Base-by-base conservation (phyloP, 2,329 filamentous ascomycete species). In the Penicillium sp. region DNA sequence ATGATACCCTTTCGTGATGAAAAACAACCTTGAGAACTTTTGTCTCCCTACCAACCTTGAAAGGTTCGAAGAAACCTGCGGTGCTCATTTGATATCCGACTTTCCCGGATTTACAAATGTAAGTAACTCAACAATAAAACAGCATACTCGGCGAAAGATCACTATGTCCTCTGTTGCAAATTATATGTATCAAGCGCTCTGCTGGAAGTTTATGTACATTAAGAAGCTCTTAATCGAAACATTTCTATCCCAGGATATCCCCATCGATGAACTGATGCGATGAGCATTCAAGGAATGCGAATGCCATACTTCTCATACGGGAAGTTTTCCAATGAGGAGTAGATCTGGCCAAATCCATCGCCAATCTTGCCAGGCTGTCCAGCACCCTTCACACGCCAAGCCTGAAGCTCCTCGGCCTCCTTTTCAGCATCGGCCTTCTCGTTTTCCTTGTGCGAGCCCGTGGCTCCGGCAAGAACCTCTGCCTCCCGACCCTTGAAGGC, bases 381-480 rank as follows among this genome's bases (percentile, higher is more conserved):
- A 2, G 72, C 74, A 54, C 71, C 72, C 55, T 73, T 68, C n/a
- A 74, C 61, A 42, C 73, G 65, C 52, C 57, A 62, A 24, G 70
- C 67, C 48, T 76, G 73, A 11, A 72, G 63, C 29, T 70, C 71
- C 54, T 75, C 71, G 36, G 71, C 74, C 55, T 73, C 76, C 58
- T 68, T 72, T 55, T 72, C 73, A 5, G 67, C 64, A 51, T 63
- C 67, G 5, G 68, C 64, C 66, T 67, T 78, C 69, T 81, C 80
- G 43, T 75, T 73, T 52, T 83, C 82, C 59, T 83, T 83, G 58
- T 85, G 88, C 75, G 89, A 86, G 1, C 89, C 90, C 22, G 88
- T 92, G 63, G 86, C 77, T 0, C 92, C 94, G 0, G 94, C 93
- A 21, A 99, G 77, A 2, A 99, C 91, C 70, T 92, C 85, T 10